These are phyloP conservation scores for Funneliformis geosporum DNA, from an alignment of 192 early-diverging fungal species.

Conservation along the genomic window DNA sequence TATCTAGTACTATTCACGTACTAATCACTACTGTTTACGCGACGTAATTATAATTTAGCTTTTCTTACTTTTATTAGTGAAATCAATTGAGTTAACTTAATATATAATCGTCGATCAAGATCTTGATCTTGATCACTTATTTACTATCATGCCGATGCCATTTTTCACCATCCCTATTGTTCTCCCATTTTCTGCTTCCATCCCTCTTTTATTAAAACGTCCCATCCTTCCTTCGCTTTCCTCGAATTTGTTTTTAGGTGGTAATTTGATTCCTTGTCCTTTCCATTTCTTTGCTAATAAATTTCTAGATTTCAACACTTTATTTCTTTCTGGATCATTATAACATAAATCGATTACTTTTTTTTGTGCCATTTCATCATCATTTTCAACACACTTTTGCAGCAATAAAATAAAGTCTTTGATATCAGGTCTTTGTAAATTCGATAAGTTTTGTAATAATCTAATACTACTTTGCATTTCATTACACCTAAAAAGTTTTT, in stretches of 20 bases:
- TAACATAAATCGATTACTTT: slow-evolving; percentile 53
- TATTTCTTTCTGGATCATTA: slow-evolving; percentile 40
- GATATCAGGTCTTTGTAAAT: slow-evolving; percentile 43
- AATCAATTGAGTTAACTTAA: too few relatives aligned
- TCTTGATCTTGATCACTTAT: too few relatives aligned
- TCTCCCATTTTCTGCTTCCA: background rate
- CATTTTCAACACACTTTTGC: slow-evolving; percentile 51
- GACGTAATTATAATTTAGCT: too few relatives aligned
- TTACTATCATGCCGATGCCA: too few relatives aligned
- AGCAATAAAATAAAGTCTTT: slow-evolving; percentile 52
- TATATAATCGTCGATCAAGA: too few relatives aligned
- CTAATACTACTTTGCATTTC: slow-evolving; percentile 51
- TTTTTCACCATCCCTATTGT: too few relatives aligned
- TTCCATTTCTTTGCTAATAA: slow-evolving; percentile 60
- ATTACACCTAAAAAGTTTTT: slow-evolving; percentile 40
- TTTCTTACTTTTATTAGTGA: too few relatives aligned
- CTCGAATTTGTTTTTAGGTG: background rate
- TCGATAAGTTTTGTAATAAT: slow-evolving; percentile 51
- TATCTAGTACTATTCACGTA: too few relatives aligned
- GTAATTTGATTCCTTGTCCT: background rate
- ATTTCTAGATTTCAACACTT: slow-evolving; percentile 30
- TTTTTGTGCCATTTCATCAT: slow-evolving; percentile 49
- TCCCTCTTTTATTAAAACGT: background rate
- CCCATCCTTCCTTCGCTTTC: background rate
- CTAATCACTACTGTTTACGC: too few relatives aligned